phyloP scores from a whole-genome alignment of 352 stramenopile genomes.

The Globisporangium spiculum region DNA sequence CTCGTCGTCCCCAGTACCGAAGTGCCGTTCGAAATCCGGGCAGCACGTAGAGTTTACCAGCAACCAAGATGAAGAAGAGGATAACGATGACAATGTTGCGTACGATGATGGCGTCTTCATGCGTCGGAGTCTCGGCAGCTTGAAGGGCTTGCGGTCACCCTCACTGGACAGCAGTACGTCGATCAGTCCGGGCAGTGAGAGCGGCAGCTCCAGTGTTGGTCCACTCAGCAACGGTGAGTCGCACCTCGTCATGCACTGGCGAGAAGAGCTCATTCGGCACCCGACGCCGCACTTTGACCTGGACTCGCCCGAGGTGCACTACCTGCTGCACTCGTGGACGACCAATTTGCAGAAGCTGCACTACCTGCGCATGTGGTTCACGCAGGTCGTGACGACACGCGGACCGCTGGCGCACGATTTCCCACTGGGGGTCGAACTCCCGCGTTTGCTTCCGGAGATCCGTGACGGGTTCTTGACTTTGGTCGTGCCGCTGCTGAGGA shows the following conservation, averaged over 20 bases:
- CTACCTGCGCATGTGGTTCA: slow-evolving; percentile 67
- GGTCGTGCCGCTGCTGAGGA: slow-evolving; percentile 72
- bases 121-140: not conserved
- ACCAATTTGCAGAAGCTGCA: slow-evolving; percentile 62
- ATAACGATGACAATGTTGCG: not conserved
- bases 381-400: slow-evolving; percentile 39
- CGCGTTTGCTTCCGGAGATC: slow-evolving; percentile 60
- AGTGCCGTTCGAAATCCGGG: not conserved
- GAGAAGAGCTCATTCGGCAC: slow-evolving; percentile 64
- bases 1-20: not conserved
- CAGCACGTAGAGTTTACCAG: not conserved
- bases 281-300: slow-evolving; percentile 73
- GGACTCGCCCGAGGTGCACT: slow-evolving; percentile 72
- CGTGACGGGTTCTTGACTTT: slow-evolving; percentile 76
- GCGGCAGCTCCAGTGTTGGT: slow-evolving; percentile 13
- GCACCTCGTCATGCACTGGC: slow-evolving; percentile 26
- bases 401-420: slow-evolving; percentile 45
- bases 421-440: slow-evolving; percentile 64
- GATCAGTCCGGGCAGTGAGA: slow-evolving; percentile 7
- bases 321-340: slow-evolving; percentile 65
- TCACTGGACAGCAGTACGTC: slow-evolving; percentile 14
- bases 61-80: not conserved
- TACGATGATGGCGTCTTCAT: not conserved
- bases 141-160: not conserved
- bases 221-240: slow-evolving; percentile 11